Conservation (phyloP, 148 eudicot species). For the Nepenthes mirabilis region DNA sequence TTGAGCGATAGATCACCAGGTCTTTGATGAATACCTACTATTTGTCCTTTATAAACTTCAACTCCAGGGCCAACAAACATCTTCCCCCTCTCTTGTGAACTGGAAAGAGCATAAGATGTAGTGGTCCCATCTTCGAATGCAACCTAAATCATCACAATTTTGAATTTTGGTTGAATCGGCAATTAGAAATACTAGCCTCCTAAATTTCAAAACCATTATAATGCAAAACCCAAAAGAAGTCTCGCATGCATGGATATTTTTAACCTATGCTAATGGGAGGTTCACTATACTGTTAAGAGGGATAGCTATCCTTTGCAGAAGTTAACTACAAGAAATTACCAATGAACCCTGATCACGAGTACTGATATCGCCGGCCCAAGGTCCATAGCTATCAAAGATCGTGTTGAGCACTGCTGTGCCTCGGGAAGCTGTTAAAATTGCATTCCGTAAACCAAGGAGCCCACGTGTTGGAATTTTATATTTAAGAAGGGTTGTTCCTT, state of each 20-base stretch:
- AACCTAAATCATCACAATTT: conserved; percentile 34
- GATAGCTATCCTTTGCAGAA: too few relatives aligned
- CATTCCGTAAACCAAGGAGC: conserved; percentile 84
- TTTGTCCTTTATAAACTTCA: conserved; percentile 92
- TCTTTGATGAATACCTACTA: conserved; percentile 92
- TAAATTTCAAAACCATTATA: too few relatives aligned
- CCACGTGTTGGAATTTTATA: conserved; percentile 97
- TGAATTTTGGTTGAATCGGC: neutral
- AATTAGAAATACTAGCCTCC: neutral
- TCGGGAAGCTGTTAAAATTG: conserved; percentile 85
- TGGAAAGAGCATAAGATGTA: conserved; percentile 73
- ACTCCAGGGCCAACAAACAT: conserved; percentile 71
- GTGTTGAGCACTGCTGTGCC: conserved; percentile 97
- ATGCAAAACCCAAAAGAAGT: too few relatives aligned
- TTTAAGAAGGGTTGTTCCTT: conserved; percentile 70
- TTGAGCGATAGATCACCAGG: conserved; percentile 79
- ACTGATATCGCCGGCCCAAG: conserved; percentile 93
- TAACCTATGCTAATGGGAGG: too few relatives aligned
- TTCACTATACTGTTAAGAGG: too few relatives aligned
- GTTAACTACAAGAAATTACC: conserved; percentile 28
- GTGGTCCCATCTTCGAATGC: conserved; percentile 90
- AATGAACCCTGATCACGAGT: conserved; percentile 94
- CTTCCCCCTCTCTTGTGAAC: conserved; percentile 96
- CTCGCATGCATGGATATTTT: too few relatives aligned
- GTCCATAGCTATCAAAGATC: conserved; percentile 87